These are phyloP conservation scores for Dendrobium chrysotoxum DNA, from an alignment of 106 monocot species.

Conservation along the genomic window DNA sequence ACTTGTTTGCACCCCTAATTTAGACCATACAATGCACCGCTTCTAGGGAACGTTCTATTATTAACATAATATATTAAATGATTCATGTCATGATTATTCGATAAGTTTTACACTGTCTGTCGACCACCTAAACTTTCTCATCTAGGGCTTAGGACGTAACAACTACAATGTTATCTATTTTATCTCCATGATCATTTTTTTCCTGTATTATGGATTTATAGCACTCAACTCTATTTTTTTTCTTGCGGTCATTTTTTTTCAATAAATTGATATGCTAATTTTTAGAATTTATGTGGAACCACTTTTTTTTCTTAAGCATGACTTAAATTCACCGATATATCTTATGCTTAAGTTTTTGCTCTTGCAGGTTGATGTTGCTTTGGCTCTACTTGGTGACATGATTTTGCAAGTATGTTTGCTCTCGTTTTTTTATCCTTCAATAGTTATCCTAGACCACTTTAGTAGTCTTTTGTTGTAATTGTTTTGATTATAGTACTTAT, in stretches of 20 bases:
- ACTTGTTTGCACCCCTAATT: no score
- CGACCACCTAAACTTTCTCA: no score
- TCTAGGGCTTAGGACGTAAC: no score
- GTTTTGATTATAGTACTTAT: not conserved
- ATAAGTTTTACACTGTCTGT: no score
- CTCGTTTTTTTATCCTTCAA: not conserved
- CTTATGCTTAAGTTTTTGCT: not conserved
- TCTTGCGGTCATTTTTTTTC: not conserved
- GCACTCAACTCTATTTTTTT: not conserved
- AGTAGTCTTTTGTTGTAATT: not conserved
- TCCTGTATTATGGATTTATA: no score
- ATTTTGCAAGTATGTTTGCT: constrained; percentile 29
- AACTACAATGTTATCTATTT: no score
- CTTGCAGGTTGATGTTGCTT: constrained; percentile 61
- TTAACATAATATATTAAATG: no score
- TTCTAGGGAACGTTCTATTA: no score
- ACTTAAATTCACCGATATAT: not conserved
- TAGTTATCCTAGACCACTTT: not conserved
- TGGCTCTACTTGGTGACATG: constrained; percentile 60
- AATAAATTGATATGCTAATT: no score
- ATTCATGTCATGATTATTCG: no score
- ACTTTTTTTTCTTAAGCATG: not conserved
- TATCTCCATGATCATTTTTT: no score
- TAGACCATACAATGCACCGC: no score
- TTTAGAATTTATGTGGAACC: not conserved